phyloP scores from a whole-genome alignment of 495 filamentous ascomycete genomes.

The Lepraria neglecta region DNA sequence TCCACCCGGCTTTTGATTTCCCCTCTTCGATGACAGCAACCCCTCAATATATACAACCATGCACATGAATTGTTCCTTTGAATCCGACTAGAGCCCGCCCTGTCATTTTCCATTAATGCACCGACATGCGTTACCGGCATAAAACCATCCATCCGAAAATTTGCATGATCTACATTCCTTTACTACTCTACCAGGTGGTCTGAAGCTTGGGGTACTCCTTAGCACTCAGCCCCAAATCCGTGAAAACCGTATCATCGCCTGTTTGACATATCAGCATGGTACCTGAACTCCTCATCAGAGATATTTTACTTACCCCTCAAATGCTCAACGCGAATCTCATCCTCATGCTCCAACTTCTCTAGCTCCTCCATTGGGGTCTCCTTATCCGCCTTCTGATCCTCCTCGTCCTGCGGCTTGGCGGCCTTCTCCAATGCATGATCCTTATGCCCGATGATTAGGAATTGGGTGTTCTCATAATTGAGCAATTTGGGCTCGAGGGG shows the following conservation, averaged over 20 bases:
- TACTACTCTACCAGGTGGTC: slow-evolving; percentile 42
- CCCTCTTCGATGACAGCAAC: background rate
- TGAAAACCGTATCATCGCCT: slow-evolving; percentile 50
- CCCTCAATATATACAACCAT: background rate
- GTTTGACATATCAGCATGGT: background rate
- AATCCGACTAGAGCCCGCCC: background rate
- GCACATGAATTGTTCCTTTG: background rate
- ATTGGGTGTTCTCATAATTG: slow-evolving; percentile 71
- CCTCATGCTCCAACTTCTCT: slow-evolving; percentile 55
- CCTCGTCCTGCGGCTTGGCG: slow-evolving; percentile 46
- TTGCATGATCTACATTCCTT: background rate
- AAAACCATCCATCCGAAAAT: too few relatives aligned
- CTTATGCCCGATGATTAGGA: slow-evolving; percentile 74
- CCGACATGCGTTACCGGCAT: too few relatives aligned
- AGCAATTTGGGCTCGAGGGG: slow-evolving; percentile 68
- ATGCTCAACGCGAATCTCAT: slow-evolving; percentile 52
- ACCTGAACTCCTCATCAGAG: background rate
- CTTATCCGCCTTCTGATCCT: slow-evolving; percentile 49
- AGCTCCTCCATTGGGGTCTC: slow-evolving; percentile 55
- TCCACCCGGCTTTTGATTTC: too few relatives aligned
- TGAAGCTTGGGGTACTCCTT: slow-evolving; percentile 47
- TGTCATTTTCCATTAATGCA: too few relatives aligned
- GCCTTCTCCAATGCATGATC: slow-evolving; percentile 56
- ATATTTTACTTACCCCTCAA: slow-evolving; percentile 41
- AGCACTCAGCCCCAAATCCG: slow-evolving; percentile 46